A percentile compares a stretch with the other conserved stretches of the same genome.
These are phyloP conservation scores for Malassezia yamatoensis DNA, from an alignment of 1,284 basidiomycete species.

Conservation along the genomic window DNA sequence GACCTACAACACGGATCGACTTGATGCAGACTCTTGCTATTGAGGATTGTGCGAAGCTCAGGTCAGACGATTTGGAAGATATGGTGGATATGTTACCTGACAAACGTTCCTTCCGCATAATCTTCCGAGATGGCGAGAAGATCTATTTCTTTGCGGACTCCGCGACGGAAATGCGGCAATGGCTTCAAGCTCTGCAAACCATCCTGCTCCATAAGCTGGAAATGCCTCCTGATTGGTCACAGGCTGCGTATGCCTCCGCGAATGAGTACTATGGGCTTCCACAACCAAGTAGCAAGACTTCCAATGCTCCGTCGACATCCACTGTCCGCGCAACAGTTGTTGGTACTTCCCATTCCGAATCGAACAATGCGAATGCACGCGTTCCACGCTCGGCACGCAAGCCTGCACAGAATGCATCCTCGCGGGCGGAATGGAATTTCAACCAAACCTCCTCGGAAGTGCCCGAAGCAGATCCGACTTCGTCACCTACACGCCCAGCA, in stretches of 20 bases:
- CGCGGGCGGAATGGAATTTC: no score
- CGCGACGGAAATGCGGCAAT: slow-evolving; percentile 73
- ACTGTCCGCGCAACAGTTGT: neutral
- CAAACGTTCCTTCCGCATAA: slow-evolving; percentile 73
- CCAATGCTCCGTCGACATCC: neutral
- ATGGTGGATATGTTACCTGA: slow-evolving; percentile 61
- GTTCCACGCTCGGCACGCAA: neutral
- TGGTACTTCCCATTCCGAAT: neutral
- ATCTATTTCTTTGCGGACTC: slow-evolving; percentile 86
- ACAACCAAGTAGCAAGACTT: neutral
- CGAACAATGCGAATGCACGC: neutral
- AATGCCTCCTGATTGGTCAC: slow-evolving; percentile 39
- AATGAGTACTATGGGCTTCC: slow-evolving; percentile 2
- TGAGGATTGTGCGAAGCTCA: slow-evolving; percentile 61
- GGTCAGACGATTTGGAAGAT: slow-evolving; percentile 20
- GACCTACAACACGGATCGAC: slow-evolving; percentile 78
- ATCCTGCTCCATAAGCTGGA: slow-evolving; percentile 28
- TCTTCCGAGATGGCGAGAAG: slow-evolving; percentile 68
- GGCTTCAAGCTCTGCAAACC: slow-evolving; percentile 55
- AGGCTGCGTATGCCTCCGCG: slow-evolving; percentile 10
- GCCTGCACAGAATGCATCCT: neutral
- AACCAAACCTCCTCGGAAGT: neutral
- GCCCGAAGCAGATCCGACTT: neutral
- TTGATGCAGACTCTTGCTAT: slow-evolving; percentile 70
- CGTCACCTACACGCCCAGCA: neutral